Evolutionary conservation across 306 rosid species (phyloP).

Genomic region (Datisca glomerata): DNA sequence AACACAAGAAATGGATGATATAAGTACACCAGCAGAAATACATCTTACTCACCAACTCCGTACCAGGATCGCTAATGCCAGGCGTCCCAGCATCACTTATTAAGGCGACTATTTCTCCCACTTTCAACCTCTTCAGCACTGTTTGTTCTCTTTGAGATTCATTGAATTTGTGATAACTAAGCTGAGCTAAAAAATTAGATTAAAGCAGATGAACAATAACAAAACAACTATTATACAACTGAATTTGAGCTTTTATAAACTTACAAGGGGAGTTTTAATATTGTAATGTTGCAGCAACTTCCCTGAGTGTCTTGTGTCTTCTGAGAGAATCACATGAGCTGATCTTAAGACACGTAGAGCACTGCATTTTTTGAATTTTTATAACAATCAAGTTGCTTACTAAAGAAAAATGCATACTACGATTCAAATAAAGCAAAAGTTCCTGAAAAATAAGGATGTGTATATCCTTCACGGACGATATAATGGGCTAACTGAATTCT

Average conservation of each 20-base stretch:
- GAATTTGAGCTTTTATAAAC: conserved; percentile 5
- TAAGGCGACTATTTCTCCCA: conserved; percentile 80
- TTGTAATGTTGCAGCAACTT: conserved; percentile 71
- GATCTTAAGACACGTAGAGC: conserved; percentile 72
- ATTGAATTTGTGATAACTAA: conserved; percentile 90
- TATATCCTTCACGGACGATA: not conserved
- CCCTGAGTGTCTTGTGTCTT: conserved; percentile 92
- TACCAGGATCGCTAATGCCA: conserved; percentile 90
- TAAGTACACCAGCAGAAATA: not conserved
- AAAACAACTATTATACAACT: not conserved
- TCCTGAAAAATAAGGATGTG: conserved; percentile 1
- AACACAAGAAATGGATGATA: too few relatives aligned
- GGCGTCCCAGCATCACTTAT: conserved; percentile 91
- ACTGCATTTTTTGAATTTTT: conserved; percentile 23
- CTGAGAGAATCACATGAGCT: conserved; percentile 75
- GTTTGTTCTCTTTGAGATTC: conserved; percentile 73
- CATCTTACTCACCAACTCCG: conserved; percentile 52
- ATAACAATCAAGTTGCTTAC: not conserved
- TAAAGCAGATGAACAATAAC: conserved; percentile 12
- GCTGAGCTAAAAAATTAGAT: conserved; percentile 41
- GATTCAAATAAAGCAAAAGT: not conserved
- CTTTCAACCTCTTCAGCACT: conserved; percentile 72
- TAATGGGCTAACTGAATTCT: not conserved
- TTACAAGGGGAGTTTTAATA: conserved; percentile 80
- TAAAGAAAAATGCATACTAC: not conserved